Evolutionary conservation across 768 basidiomycete species (phyloP).

Genomic region (Phylloporus sp.): DNA sequence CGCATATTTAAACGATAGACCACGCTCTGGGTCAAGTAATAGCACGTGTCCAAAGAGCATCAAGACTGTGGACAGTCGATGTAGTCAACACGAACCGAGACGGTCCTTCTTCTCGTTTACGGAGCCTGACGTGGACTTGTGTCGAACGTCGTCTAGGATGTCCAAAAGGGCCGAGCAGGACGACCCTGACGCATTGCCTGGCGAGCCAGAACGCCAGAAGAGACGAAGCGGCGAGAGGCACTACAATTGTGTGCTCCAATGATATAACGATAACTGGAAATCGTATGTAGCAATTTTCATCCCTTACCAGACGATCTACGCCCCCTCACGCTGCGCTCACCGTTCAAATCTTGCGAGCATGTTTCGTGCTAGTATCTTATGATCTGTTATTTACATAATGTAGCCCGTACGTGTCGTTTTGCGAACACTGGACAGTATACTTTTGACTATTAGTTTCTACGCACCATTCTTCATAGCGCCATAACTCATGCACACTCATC

Average conservation of each 20-base stretch:
- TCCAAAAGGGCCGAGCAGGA: slow-evolving; percentile 8
- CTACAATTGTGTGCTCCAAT: slow-evolving; percentile 26
- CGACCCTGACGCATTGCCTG: slow-evolving; percentile 4
- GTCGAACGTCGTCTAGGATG: slow-evolving; percentile 14
- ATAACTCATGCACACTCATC: slow-evolving; percentile 2
- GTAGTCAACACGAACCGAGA: slow-evolving; percentile 35
- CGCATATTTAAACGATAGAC: slow-evolving; percentile 40
- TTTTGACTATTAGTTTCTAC: not conserved
- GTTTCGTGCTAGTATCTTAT: slow-evolving; percentile 16
- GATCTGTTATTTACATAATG: slow-evolving; percentile 18
- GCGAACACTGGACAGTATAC: slow-evolving; percentile 13
- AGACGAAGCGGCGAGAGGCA: slow-evolving; percentile 27
- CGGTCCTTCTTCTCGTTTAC: slow-evolving; percentile 33
- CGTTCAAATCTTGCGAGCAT: not conserved
- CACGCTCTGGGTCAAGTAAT: slow-evolving; percentile 55
- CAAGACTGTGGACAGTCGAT: slow-evolving; percentile 46
- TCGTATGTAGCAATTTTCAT: not conserved
- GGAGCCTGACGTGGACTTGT: slow-evolving; percentile 26
- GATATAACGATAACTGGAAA: too few species aligned
- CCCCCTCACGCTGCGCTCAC: not conserved
- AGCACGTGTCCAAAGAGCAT: slow-evolving; percentile 56
- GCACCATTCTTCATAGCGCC: not conserved
- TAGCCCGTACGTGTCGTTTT: slow-evolving; percentile 4
- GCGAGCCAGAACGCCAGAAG: slow-evolving; percentile 22
- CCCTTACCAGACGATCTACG: slow-evolving; percentile 1